Evolutionary conservation across 805 yeast species (phyloP), one percentile per base, ranked within the genome.

Genomic region (Lipomyces yamadae): DNA sequence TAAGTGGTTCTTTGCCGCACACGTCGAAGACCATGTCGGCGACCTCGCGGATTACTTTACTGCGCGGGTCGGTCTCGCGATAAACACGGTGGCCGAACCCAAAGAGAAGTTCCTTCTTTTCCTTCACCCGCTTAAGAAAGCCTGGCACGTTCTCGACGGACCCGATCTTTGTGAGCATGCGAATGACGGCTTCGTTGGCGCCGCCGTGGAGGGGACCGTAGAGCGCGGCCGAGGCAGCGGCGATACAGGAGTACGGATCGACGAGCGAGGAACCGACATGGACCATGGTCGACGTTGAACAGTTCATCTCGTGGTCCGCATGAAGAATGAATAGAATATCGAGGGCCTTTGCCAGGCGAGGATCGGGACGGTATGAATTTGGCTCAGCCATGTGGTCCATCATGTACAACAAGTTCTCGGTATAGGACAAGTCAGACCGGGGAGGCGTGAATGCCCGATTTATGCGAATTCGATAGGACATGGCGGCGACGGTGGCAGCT

Each of bases 371-470:
- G 58, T 62, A 68, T n/a, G 70, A 66, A 55, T 65, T 58, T 7
- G 70, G 70, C 64, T 68, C 70, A 33, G 69, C 35, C 70, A 66
- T 68, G 65, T 65, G 70, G 57, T 68, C 70, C 70, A 68, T 68
- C 70, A 68, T 68, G 64, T 65, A 68, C 32, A 68, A 70, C 52
- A 68, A 30, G 42, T 68, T 68, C 57, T 68, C 70, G n/a, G 70
- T 68, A 59, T 68, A 68, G 7, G 70, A 42, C 29, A 68, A 62
- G 54, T 68, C 70, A 18, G 70, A 55, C 11, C 70, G 66, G 24
- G 70, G 70, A 13, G 66, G 62, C 4, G 61, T 65, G 53, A 68
- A 68, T 7, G 70, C 70, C 3, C 70, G 55, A 58, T 68, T 65
- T 50, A 68, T 68, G 60, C 70, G 68, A 55, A 68, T 68, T 33